These are phyloP conservation scores for Kickxella alabastrina DNA, from an alignment of 192 early-diverging fungal genomes.

Conservation along the genomic window DNA sequence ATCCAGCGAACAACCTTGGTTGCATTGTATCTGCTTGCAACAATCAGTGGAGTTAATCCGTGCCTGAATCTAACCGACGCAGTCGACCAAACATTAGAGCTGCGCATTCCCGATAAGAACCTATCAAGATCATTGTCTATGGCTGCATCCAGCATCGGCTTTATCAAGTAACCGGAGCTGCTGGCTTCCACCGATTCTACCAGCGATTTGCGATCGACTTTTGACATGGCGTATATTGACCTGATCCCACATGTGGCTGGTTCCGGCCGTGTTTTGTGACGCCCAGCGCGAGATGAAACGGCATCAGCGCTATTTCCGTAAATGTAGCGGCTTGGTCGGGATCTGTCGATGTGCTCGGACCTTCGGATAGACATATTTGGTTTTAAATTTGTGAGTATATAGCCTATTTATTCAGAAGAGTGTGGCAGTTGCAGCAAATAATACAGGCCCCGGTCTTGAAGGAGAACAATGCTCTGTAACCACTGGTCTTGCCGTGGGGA, in stretches of 20 bases:
- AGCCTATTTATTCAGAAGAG: no score
- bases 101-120: conserved; percentile 8
- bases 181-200: conserved; percentile 3
- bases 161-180: conserved; percentile 1
- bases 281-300: not conserved
- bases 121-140: conserved; percentile 10
- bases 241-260: not conserved
- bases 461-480: no score
- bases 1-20: conserved; percentile 26
- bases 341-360: conserved; percentile 1
- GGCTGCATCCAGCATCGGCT: conserved; percentile 12
- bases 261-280: not conserved
- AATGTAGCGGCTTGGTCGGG: not conserved
- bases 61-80: conserved; percentile 7
- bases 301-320: not conserved
- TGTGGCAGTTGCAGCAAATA: no score
- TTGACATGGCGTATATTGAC: conserved; percentile 5
- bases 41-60: conserved; percentile 26
- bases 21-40: conserved; percentile 32
- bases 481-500: no score
- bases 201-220: conserved; percentile 5
- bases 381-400: no score
- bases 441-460: no score
- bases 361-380: not conserved
- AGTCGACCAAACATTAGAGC: not conserved